A percentile compares a stretch with the other conserved stretches of the same genome.
Evolutionary conservation across 2,329 filamentous ascomycete species (phyloP).

Genomic region (Ophiostoma himal-ulmi): DNA sequence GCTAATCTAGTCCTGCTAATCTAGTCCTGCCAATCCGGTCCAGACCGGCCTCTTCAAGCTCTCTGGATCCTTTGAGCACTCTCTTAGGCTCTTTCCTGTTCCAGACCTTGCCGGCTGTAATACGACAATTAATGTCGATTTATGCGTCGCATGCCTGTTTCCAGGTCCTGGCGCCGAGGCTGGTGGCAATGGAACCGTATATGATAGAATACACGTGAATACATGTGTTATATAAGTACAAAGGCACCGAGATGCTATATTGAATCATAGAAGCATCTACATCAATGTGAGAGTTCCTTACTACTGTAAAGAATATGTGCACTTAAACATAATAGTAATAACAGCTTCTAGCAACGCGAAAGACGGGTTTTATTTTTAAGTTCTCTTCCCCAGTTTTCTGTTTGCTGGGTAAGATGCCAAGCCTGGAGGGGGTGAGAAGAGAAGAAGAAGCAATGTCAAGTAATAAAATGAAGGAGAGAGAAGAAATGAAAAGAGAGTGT

Average conservation of each 20-base stretch:
- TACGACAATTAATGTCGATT: neutral
- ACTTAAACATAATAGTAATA: neutral
- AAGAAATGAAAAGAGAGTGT: neutral
- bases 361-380: neutral
- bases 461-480: neutral
- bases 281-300: too few species aligned
- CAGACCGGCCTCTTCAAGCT: neutral
- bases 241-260: too few species aligned
- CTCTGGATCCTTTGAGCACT: neutral
- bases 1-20: neutral
- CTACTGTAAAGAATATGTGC: too few species aligned
- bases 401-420: constrained; percentile 1
- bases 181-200: neutral
- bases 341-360: neutral
- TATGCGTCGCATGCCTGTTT: neutral
- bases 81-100: neutral
- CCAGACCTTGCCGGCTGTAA: neutral
- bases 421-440: neutral
- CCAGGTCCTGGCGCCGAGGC: constrained; percentile 1
- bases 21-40: neutral
- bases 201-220: neutral
- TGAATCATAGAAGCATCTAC: too few species aligned
- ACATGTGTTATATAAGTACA: too few species aligned
- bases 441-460: neutral
- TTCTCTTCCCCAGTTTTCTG: constrained; percentile 7